A percentile compares a stretch with the other conserved stretches of the same genome.
phyloP scores from a whole-genome alignment of 225 moss, liverwort and hornwort species.

The Neckera pumila region DNA sequence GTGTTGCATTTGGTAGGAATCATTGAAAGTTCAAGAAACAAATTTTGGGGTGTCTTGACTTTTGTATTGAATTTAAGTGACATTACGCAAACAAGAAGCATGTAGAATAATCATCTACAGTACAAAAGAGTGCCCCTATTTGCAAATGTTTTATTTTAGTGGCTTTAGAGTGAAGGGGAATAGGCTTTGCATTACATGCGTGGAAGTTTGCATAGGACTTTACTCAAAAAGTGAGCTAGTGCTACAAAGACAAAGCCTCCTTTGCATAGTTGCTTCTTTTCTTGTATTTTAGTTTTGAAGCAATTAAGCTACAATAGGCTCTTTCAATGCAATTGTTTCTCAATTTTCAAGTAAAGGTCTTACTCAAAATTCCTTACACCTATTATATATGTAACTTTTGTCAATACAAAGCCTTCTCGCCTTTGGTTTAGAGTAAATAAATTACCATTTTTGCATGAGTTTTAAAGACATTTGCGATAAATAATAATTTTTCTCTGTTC shows the following conservation, averaged over 20 bases:
- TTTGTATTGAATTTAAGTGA: neutral
- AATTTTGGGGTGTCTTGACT: neutral
- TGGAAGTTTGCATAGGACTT: neutral
- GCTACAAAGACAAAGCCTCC: neutral
- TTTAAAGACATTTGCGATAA: neutral
- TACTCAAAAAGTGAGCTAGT: neutral
- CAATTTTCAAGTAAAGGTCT: neutral
- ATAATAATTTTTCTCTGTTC: neutral
- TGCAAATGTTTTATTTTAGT: neutral
- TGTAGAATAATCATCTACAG: neutral
- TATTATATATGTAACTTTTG: neutral
- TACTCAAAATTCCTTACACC: neutral
- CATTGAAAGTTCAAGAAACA: too few species aligned
- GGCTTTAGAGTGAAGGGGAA: fast-evolving
- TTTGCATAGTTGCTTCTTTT: neutral
- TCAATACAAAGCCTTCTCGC: neutral
- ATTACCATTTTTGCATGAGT: neutral
- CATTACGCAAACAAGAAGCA: neutral
- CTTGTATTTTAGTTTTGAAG: neutral
- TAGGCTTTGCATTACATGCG: neutral
- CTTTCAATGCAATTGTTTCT: neutral
- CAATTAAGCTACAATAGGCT: neutral
- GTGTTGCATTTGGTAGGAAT: neutral
- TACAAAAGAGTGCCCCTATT: fast-evolving
- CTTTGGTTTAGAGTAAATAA: neutral